Conservation (phyloP, 164 flowering plant species). For the Paratinospora sagittata region DNA sequence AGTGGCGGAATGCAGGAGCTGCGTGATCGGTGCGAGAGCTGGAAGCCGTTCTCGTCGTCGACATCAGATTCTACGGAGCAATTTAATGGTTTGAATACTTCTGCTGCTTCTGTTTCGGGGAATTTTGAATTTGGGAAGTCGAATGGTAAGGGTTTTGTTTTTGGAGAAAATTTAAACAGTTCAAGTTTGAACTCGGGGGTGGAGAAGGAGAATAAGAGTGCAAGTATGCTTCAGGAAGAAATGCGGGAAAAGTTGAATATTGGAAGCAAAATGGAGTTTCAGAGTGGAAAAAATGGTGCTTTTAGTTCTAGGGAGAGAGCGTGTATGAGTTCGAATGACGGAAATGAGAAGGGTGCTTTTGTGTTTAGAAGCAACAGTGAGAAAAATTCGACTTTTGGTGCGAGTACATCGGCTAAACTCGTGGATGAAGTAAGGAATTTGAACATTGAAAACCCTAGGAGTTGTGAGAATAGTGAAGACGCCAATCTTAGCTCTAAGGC, state of each 20-base stretch:
- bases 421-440: constrained; percentile 35
- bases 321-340: constrained; percentile 3
- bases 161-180: constrained; percentile 20
- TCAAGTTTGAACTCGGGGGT: constrained; percentile 6
- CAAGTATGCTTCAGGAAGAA: neutral
- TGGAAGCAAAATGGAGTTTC: neutral
- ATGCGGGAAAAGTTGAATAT: constrained; percentile 1
- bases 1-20: constrained; percentile 7
- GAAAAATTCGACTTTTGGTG: constrained; percentile 15
- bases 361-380: constrained; percentile 19
- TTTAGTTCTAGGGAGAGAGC: neutral
- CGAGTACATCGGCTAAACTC: constrained; percentile 15
- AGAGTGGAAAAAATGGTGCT: neutral
- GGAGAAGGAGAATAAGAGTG: neutral
- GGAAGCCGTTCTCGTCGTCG: constrained; percentile 22
- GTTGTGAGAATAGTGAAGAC: constrained; percentile 1
- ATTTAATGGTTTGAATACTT: neutral
- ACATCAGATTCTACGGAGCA: constrained; percentile 1
- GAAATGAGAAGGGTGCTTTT: constrained; percentile 9
- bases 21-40: constrained; percentile 10
- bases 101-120: constrained; percentile 12
- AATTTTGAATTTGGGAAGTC: constrained; percentile 10
- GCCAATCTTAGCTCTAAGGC: constrained; percentile 5
- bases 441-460: neutral
- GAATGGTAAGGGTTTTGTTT: constrained; percentile 19